Conservation (phyloP, 2,329 filamentous ascomycete genomes). For the Fusarium pseudocircinatum region DNA sequence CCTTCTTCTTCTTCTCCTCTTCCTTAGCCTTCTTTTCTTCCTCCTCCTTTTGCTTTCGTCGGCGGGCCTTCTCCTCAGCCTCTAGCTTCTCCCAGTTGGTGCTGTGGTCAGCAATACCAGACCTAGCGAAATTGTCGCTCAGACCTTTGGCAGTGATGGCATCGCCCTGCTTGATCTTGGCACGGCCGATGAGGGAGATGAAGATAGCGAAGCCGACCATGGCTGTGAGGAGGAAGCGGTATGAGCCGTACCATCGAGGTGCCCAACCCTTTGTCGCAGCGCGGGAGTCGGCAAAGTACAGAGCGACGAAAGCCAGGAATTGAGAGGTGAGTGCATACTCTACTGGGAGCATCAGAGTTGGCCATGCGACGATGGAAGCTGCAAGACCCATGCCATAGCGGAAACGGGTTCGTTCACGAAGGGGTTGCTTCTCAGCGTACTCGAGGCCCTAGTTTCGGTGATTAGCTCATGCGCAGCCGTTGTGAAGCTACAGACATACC, state of each 20-base stretch:
- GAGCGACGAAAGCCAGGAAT: slow-evolving; percentile 83
- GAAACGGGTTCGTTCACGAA: slow-evolving; percentile 70
- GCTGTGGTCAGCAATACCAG: slow-evolving; percentile 48
- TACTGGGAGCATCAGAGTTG: slow-evolving; percentile 83
- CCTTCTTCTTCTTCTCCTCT: slow-evolving; percentile 43
- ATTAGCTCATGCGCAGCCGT: background rate
- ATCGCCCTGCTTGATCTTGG: slow-evolving; percentile 68
- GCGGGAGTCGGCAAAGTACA: slow-evolving; percentile 86
- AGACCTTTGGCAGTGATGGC: slow-evolving; percentile 49
- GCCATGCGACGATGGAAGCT: slow-evolving; percentile 86
- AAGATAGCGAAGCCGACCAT: slow-evolving; percentile 87
- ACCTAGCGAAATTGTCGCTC: slow-evolving; percentile 50
- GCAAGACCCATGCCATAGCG: slow-evolving; percentile 86
- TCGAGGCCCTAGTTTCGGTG: slow-evolving; percentile 70
- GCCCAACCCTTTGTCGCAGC: slow-evolving; percentile 80
- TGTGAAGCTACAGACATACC: slow-evolving; percentile 55
- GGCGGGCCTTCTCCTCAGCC: slow-evolving; percentile 51
- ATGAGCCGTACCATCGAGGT: slow-evolving; percentile 85
- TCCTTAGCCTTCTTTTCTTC: slow-evolving; percentile 52
- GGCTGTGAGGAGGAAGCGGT: slow-evolving; percentile 92
- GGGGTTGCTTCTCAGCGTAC: slow-evolving; percentile 76
- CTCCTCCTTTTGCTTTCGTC: slow-evolving; percentile 52
- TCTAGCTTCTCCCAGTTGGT: slow-evolving; percentile 60
- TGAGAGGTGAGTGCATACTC: slow-evolving; percentile 88
- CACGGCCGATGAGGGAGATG: slow-evolving; percentile 81